Evolutionary conservation across 2,329 filamentous ascomycete species (phyloP), one percentile per base, ranked within the genome.

Genomic region (Cytospora chrysosperma): DNA sequence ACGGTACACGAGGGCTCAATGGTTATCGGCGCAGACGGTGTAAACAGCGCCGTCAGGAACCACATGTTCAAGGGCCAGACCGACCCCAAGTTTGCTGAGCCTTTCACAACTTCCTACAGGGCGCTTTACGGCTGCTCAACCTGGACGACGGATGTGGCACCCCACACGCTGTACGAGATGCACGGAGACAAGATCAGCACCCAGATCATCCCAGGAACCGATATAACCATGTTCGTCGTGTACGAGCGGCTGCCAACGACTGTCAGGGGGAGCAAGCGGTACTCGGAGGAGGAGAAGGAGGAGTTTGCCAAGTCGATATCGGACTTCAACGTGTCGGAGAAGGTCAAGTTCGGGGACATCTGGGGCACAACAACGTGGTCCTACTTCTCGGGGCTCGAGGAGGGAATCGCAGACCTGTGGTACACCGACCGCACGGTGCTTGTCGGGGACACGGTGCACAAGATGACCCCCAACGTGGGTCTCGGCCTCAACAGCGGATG

Each of bases 21-120:
- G n/a, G 56, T 72, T 37, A 56, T 70, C 19, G 70, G 70, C n/a
- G 65, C 67, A 21, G 70, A 72, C 57, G 70, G 70, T 24, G 69
- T 70, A 27, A 66, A 70, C 61, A 71, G 70, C 64, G 50, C 55
- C 4, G 68, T 72, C 21, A 63, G 70, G 17, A 54, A 62, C 19
- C 55, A 68, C n/a, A 69, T 72, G 54, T 64, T 62, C 47, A 62
- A 61, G 34, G 27, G 40, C 8, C 58, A 64, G 15, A 40, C 34
- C 8, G 43, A 61, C 43, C 57, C 64, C 15, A 58, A 61, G n/a
- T 26, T 64, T 5, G 62, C 63, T 4, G 56, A 66, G 26, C 61
- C 63, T 13, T 68, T 69, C 47, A 59, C 59, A 27, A 67, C 68
- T 4, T 27, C 56, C 32, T 69, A 65, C 62, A 55, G 65, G 10